Evolutionary conservation across 768 basidiomycete genomes (phyloP), one percentile per base, ranked within the genome.

Genomic region (Boletus reticuloceps): DNA sequence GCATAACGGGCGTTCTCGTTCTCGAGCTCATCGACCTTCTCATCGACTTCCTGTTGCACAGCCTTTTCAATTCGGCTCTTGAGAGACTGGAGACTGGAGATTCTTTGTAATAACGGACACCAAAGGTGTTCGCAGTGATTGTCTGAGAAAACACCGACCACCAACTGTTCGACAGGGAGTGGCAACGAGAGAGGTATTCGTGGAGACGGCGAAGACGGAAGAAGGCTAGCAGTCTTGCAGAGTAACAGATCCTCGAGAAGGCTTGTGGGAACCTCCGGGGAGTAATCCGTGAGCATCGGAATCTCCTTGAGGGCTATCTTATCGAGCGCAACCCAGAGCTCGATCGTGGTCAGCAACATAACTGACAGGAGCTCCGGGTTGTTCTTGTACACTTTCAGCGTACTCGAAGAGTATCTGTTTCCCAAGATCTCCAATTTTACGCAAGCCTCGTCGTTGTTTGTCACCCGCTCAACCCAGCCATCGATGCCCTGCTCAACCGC

Each of bases 331-430:
- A 72, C 53, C 75, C 74, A 75, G 29, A 75, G 68, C 32, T 80
- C 75, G 10, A 69, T 22, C 11, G 47, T 52, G 1, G 67, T 69
- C 44, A 83, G 61, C 40, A 82, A 56, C 72, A 82, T 77, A 3
- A 75, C 50, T 0, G 79, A 81, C 5, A 68, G 38, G 31, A 68
- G 59, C 47, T 80, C 78, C 2, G 78, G 73, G 31, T 71, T 77
- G 12, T 57, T 56, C 11, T 48, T 37, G 43, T 77, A 79, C 2
- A 50, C 51, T 0, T 10, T 19, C n/a, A 40, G 25, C 0, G 78
- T 71, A 0, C 65, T 42, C 1, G 56, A 57, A 1, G 64, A 63
- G 41, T 79, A 75, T 5, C 55, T 43, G n/a, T 47, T 47, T 11
- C 68, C 68, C 34, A 68, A 69, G 0, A 59, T 42, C 51, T 64